These are phyloP conservation scores for Heterobasidion irregulare DNA, from an alignment of 1,284 basidiomycete genomes.

Conservation along the genomic window DNA sequence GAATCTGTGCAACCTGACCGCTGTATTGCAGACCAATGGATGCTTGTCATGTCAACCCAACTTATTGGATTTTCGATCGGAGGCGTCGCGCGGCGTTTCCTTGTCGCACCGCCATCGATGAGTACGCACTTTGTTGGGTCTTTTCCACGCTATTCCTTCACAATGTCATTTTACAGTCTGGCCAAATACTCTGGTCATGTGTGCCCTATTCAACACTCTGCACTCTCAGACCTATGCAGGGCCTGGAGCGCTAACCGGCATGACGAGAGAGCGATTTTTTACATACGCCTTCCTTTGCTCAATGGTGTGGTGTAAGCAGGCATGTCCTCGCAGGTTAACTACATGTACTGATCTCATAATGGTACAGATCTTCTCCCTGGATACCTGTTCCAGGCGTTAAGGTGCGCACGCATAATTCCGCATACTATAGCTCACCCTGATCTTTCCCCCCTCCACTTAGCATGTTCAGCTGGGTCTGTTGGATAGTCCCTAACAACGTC, in stretches of 20 bases:
- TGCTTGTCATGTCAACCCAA: conserved; percentile 73
- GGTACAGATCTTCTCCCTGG: conserved; percentile 45
- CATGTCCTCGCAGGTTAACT: no score
- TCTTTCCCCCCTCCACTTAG: not conserved
- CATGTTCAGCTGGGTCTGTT: conserved; percentile 20
- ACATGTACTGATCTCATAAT: not conserved
- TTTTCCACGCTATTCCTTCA: not conserved
- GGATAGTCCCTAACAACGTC: conserved; percentile 68
- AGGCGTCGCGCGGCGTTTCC: conserved; percentile 67
- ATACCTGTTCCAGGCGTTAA: conserved; percentile 49
- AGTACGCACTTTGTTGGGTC: conserved; percentile 17
- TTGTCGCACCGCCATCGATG: conserved; percentile 86
- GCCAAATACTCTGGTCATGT: conserved; percentile 67
- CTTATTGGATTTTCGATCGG: conserved; percentile 68
- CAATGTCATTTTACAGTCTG: conserved; percentile 38
- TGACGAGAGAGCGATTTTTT: conserved; percentile 47
- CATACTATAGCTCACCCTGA: not conserved
- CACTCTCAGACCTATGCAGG: conserved; percentile 47
- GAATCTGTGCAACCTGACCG: not conserved
- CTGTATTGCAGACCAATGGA: conserved; percentile 49
- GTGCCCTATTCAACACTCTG: conserved; percentile 53
- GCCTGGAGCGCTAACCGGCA: conserved; percentile 26
- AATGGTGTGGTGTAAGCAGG: conserved; percentile 27
- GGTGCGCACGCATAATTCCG: not conserved
- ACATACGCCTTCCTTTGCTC: conserved; percentile 30